Conservation (phyloP, 1,284 basidiomycete species). For the Fomitopsis pinicola region DNA sequence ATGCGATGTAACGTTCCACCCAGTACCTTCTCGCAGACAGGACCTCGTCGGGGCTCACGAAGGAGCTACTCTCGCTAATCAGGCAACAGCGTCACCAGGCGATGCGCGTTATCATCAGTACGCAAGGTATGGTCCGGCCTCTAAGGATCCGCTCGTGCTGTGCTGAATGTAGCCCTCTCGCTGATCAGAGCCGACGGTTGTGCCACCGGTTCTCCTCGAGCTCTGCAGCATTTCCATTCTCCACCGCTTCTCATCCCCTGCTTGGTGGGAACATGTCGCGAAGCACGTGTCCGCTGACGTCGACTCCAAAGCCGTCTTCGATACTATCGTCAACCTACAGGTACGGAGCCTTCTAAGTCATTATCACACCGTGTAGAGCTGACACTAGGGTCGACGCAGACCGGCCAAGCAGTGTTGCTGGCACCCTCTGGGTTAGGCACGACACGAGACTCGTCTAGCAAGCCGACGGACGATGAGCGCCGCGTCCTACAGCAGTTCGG, state of each 20-base stretch:
- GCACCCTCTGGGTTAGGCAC: slow-evolving; percentile 39
- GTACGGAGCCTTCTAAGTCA: slow-evolving; percentile 26
- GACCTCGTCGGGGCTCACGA: slow-evolving; percentile 23
- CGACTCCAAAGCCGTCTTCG: slow-evolving; percentile 48
- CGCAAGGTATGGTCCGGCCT: slow-evolving; percentile 18
- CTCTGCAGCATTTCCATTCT: slow-evolving; percentile 54
- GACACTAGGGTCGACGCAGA: slow-evolving; percentile 29
- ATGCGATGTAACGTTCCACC: neutral
- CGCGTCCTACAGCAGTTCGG: slow-evolving; percentile 35
- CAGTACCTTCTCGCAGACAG: slow-evolving; percentile 22
- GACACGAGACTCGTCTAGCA: neutral
- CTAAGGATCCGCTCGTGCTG: neutral
- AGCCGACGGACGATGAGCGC: neutral
- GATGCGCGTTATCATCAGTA: slow-evolving; percentile 28
- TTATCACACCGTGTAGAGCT: too few relatives aligned
- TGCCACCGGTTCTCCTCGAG: slow-evolving; percentile 58
- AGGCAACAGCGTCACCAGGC: slow-evolving; percentile 31
- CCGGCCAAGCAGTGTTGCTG: slow-evolving; percentile 52
- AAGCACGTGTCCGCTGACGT: slow-evolving; percentile 58
- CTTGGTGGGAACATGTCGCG: slow-evolving; percentile 59
- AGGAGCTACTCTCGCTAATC: slow-evolving; percentile 26
- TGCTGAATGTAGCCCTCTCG: neutral
- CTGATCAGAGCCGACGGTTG: slow-evolving; percentile 54
- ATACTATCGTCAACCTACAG: slow-evolving; percentile 53
- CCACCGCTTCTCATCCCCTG: slow-evolving; percentile 61